Evolutionary conservation across 306 rosid species (phyloP), one percentile per base, ranked within the genome.

Genomic region (Vigna nakashimae): DNA sequence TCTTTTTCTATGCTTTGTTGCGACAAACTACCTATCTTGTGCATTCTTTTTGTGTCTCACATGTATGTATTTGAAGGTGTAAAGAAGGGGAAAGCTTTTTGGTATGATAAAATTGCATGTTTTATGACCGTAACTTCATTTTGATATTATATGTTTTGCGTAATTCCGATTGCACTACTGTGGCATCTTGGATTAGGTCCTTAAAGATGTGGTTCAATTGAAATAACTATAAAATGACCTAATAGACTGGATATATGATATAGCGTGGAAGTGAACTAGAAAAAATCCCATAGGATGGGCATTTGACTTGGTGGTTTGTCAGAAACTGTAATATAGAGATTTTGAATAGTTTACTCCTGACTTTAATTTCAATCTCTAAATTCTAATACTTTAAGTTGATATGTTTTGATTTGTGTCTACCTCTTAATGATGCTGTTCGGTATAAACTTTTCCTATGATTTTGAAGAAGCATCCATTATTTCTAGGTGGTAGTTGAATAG

Each of bases 121-220:
- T 46, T 69, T 48, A 45, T 65, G 50, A 26, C 80, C 81, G 75
- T 84, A 64, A 83, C 67, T 30, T 30, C 34, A 30, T 66, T 30
- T 50, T 46, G 56, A 30, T 34, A 59, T 63, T 53, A 46, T 53
- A 43, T 55, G 18, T 65, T 26, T 55, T 71, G 48, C 24, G n/a
- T 65, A 30, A 17, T 82, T 80, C 42, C 28, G 45, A 24, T 72
- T 46, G 51, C 71, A 46, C 60, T 51, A 65, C 57, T 20, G 50
- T 79, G 46, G 57, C 52, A 55, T n/a, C 17, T 59, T 50, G 32
- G 43, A 59, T 60, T 80, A 32, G 51, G 57, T 17, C 38, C 40
- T 57, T 42, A 36, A 67, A 55, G 30, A 46, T 66, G 26, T 46
- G 38, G 13, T 45, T 58, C 7, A 18, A 52, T 50, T 42, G n/a